These are phyloP conservation scores for Pichia sporocuriosa DNA, from an alignment of 805 yeast species.

Conservation along the genomic window DNA sequence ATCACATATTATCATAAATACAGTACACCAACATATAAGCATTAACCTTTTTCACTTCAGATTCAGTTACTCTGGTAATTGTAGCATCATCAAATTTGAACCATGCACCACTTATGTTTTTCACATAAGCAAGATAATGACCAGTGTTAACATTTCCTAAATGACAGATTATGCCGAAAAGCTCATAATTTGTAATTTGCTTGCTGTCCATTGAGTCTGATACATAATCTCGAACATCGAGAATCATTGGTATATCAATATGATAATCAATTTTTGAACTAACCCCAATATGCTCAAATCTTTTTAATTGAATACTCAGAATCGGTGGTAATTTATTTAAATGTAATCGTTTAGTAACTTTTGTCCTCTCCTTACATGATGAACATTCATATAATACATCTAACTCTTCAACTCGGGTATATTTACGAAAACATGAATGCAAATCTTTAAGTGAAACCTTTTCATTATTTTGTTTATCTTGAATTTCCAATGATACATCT, in stretches of 20 bases:
- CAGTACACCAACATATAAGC: slow-evolving; percentile 80
- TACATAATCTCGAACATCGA: slow-evolving; percentile 63
- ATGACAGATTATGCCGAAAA: slow-evolving; percentile 83
- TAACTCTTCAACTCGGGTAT: slow-evolving; percentile 70
- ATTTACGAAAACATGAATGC: slow-evolving; percentile 63
- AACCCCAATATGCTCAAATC: slow-evolving; percentile 58
- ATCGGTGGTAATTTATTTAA: slow-evolving; percentile 70
- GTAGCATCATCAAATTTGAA: slow-evolving; percentile 85
- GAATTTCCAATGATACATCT: slow-evolving; percentile 78
- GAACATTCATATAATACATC: slow-evolving; percentile 70
- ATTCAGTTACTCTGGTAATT: slow-evolving; percentile 57
- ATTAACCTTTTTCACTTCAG: slow-evolving; percentile 59
- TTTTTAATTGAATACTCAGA: slow-evolving; percentile 75
- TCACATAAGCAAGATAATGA: slow-evolving; percentile 79
- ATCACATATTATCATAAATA: slow-evolving; percentile 33
- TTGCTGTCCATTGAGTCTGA: slow-evolving; percentile 9
- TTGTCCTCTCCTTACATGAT: slow-evolving; percentile 52
- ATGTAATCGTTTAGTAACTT: slow-evolving; percentile 66
- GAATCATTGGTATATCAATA: slow-evolving; percentile 62
- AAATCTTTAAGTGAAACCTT: slow-evolving; percentile 30
- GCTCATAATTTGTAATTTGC: slow-evolving; percentile 49
- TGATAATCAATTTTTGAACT: slow-evolving; percentile 71
- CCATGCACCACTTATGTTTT: slow-evolving; percentile 74
- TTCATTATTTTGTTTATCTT: slow-evolving; percentile 26
- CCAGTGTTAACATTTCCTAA: slow-evolving; percentile 94